Percentiles rank a stretch among this genome's conserved stretches.
Evolutionary conservation across 2,329 filamentous ascomycete genomes (phyloP).

Genomic region (Sclerotinia borealis): DNA sequence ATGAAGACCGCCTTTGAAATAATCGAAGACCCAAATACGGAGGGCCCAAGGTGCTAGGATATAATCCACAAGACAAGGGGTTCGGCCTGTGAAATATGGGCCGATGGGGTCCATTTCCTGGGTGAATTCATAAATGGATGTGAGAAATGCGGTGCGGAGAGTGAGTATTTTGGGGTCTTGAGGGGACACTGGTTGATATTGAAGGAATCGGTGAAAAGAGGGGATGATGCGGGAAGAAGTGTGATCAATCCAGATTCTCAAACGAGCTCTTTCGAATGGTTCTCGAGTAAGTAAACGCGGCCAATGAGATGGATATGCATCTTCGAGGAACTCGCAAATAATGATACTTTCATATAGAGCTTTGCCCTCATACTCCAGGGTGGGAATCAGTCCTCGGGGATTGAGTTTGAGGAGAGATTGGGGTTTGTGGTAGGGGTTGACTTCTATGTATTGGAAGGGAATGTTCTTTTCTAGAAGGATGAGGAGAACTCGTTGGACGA

Average conservation of each 20-base stretch:
- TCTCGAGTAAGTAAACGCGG: slow-evolving; percentile 51
- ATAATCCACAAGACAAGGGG: slow-evolving; percentile 63
- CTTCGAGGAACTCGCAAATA: slow-evolving; percentile 70
- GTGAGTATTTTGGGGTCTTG: slow-evolving; percentile 41
- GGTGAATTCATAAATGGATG: slow-evolving; percentile 53
- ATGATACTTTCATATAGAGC: slow-evolving; percentile 68
- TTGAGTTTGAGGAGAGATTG: slow-evolving; percentile 63
- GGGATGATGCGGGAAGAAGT: slow-evolving; percentile 62
- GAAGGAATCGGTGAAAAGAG: slow-evolving; percentile 57
- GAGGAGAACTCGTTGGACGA: slow-evolving; percentile 67
- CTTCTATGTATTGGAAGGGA: slow-evolving; percentile 68
- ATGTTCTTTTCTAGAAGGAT: slow-evolving; percentile 67
- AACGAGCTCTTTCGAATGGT: slow-evolving; percentile 58
- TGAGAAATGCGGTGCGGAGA: slow-evolving; percentile 52
- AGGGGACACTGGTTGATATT: slow-evolving; percentile 46
- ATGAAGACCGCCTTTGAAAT: slow-evolving; percentile 59
- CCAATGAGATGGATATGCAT: slow-evolving; percentile 50
- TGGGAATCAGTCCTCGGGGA: slow-evolving; percentile 69
- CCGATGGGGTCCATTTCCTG: slow-evolving; percentile 54
- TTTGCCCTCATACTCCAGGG: slow-evolving; percentile 50
- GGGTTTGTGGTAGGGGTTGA: slow-evolving; percentile 73
- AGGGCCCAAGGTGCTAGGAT: slow-evolving; percentile 68
- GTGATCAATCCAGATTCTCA: slow-evolving; percentile 67
- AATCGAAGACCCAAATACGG: slow-evolving; percentile 66
- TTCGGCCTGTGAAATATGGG: slow-evolving; percentile 62